Evolutionary conservation across 176 grass and related monocot species (phyloP).

Genomic region (Bromus sterilis): DNA sequence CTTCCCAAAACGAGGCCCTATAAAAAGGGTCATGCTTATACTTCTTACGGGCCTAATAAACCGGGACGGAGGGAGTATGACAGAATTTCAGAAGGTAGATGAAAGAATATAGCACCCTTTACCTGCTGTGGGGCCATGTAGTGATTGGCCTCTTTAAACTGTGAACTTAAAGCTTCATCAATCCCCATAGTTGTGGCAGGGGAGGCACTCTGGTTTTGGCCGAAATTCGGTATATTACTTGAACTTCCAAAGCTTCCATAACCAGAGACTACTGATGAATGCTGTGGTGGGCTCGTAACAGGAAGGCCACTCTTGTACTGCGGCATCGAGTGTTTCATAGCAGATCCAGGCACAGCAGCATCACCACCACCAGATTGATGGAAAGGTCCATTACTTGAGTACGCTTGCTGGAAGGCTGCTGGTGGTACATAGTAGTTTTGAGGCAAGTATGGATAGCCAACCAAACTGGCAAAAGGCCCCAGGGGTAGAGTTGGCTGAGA

Average conservation of each 20-base stretch:
- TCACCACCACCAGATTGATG: slow-evolving; percentile 50
- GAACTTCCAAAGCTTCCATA: slow-evolving; percentile 76
- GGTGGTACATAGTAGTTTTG: slow-evolving; percentile 87
- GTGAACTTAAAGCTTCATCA: slow-evolving; percentile 70
- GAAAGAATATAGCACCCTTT: not conserved
- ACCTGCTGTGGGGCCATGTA: slow-evolving; percentile 90
- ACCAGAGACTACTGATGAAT: slow-evolving; percentile 43
- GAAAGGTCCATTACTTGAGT: slow-evolving; percentile 71
- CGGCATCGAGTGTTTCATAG: slow-evolving; percentile 76
- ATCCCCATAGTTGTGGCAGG: slow-evolving; percentile 51
- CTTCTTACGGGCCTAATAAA: too few relatives aligned
- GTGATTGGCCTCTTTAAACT: slow-evolving; percentile 76
- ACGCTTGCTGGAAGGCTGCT: slow-evolving; percentile 76
- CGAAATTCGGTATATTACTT: slow-evolving; percentile 62
- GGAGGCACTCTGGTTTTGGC: slow-evolving; percentile 49
- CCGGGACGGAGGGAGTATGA: too few relatives aligned
- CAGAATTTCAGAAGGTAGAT: not conserved
- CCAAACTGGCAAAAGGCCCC: slow-evolving; percentile 68
- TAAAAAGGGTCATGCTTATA: too few relatives aligned
- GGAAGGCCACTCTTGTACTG: slow-evolving; percentile 82
- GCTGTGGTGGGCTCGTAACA: slow-evolving; percentile 47
- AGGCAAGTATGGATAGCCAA: slow-evolving; percentile 82
- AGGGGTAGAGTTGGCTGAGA: slow-evolving; percentile 80
- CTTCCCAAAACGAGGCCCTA: too few relatives aligned
- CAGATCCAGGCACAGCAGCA: slow-evolving; percentile 50